phyloP scores from a whole-genome alignment of 108 stramenopile genomes.

The Cyclotella atomus region DNA sequence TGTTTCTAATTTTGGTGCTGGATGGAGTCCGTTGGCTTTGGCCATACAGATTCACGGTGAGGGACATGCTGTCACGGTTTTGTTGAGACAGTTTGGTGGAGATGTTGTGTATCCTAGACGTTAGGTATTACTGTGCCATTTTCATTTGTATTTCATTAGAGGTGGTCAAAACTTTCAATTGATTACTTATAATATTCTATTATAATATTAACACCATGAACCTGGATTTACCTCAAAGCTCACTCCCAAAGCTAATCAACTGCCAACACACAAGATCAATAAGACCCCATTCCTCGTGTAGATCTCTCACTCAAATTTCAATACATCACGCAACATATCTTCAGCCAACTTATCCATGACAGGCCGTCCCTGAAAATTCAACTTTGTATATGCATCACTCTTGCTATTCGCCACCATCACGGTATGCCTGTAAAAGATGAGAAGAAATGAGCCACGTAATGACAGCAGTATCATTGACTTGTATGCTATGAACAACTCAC shows the following conservation, averaged over 20 bases:
- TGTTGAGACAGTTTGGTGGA: neutral
- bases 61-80: slow-evolving; percentile 8
- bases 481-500: no score
- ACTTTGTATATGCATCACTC: slow-evolving; percentile 52
- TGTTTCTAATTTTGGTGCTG: slow-evolving; percentile 19
- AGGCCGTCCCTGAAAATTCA: slow-evolving; percentile 79
- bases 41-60: slow-evolving; percentile 11
- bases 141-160: neutral
- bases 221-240: no score
- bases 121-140: neutral
- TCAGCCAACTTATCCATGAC: slow-evolving; percentile 79
- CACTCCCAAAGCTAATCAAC: no score
- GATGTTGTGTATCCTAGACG: neutral
- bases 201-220: no score
- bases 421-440: no score
- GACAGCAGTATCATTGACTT: no score
- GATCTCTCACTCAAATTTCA: slow-evolving; percentile 3
- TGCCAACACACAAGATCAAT: no score
- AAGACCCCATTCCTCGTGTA: neutral
- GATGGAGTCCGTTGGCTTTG: slow-evolving; percentile 21
- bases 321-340: slow-evolving; percentile 49
- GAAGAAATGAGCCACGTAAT: no score
- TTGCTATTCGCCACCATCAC: slow-evolving; percentile 88
- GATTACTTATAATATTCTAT: no score
- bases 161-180: no score